Base-by-base conservation (phyloP, 1,284 basidiomycete genomes). In the Ustilago crameri region DNA sequence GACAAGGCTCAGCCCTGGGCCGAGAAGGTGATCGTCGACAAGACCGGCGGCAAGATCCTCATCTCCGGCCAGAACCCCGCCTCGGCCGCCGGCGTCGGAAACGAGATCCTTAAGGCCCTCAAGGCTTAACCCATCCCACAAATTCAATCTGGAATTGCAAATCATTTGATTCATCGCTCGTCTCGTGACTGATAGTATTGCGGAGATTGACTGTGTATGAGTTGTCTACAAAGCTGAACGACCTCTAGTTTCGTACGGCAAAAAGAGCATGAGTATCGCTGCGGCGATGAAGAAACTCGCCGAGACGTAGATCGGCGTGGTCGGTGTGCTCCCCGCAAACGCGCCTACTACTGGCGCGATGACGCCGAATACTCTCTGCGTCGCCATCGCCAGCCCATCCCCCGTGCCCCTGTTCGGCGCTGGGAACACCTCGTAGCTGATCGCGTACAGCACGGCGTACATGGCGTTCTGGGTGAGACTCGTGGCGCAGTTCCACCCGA, bases 321-420 rank as follows among this genome's bases (percentile, higher is more conserved):
- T 88, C 4, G 70, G 70, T 8, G 48, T 51, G 2, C 52, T 35
- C 3, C 70, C 63, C 12, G 89, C 85, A 56, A 88, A 89, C 48
- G 90, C 80, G 9, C 89, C 89, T 52, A 90, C 88, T 61, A 91
- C 86, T 0, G 89, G 90, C 0, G 90, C 88, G 78, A 90, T 86
- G 37, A 90, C 86, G 3, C 90, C 89, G 72, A 90, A 90, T 20
- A 90, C 83, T 9, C 89, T 86, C 50, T 87, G 87, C 0, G 88
- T 87, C 2, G 87, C 87, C 12, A 89, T 87, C 62, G 87, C 87
- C 56, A 91, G 80, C 0, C 88, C 89, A 68, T 90, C 90, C 0
- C 90, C 90, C 5, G 90, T 91, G 3, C 90, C 90, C 32, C 91
- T 85, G 77, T 89, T 86, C 65, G 88, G 89, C 9, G 89, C 87